Evolutionary conservation across 2,329 filamentous ascomycete species (phyloP), one percentile per base, ranked within the genome.

Genomic region (Pleoardoris graminearum): DNA sequence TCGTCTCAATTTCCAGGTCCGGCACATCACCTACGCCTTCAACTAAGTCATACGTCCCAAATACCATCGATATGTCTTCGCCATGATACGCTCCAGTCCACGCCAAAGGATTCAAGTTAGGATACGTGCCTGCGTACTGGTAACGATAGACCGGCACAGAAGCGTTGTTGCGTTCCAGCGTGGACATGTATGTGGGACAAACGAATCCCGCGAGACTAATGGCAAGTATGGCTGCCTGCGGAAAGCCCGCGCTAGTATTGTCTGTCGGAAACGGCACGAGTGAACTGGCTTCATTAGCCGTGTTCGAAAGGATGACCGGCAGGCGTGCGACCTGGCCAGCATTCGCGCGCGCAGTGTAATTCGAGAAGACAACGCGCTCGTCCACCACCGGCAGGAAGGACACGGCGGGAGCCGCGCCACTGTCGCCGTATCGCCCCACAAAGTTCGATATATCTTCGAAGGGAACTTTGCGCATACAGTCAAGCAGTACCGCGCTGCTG

Each of bases 391-490:
- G 59, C 1, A 43, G 25, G 48, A 67, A 70, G 1, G 51, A 45
- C n/a, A 72, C 53, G 1, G 53, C 41, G 2, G 67, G 68, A 17
- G 50, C 46, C 17, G 44, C 53, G 3, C 56, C 60, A 1, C 57
- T 57, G 25, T 68, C 61, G 12, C 57, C 51, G 46, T 73, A 71
- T 22, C 56, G 50, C 0, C 61, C 65, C 23, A 75, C 55, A 50
- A 72, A 72, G 50, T 68, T 66, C 33, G 57, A 54, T 16, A 75
- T 66, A 5, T 55, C 48, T 7, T 54, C 25, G 25, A 57, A 63
- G 2, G 64, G 55, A 0, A 73, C 61, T 3, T 57, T 37, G 19
- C 65, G 66, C 68, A 76, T 73, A 56, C 74, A 76, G 3, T 61
- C 60, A 3, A 76, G 60, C 44, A 72, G 64, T 5, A 45, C 54